Percentiles rank a stretch among this genome's conserved stretches.
phyloP scores from a whole-genome alignment of 2,329 filamentous ascomycete species.

The Pseudogymnoascus sp. region DNA sequence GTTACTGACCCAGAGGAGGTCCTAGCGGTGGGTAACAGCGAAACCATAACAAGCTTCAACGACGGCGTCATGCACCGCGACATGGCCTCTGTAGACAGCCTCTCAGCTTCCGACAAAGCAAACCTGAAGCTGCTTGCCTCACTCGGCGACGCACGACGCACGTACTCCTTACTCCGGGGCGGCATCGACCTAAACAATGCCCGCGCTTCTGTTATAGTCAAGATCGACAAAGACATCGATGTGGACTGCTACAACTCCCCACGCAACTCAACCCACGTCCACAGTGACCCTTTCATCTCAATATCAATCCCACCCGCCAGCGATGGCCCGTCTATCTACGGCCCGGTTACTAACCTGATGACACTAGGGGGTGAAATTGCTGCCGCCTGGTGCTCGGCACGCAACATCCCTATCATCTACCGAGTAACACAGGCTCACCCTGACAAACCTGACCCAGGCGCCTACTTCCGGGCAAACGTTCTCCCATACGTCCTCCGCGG shows the following conservation, averaged over 20 bases:
- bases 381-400: conserved; percentile 52
- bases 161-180: conserved; percentile 40
- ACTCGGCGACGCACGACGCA: conserved; percentile 36
- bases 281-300: not conserved
- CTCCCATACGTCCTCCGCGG: conserved; percentile 15
- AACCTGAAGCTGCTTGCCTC: conserved; percentile 43
- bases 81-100: conserved; percentile 24
- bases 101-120: conserved; percentile 37
- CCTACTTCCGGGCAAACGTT: conserved; percentile 20
- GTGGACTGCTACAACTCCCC: not conserved
- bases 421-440: conserved; percentile 29
- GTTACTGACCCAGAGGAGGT: not conserved
- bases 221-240: conserved; percentile 29
- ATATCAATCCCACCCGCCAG: not conserved
- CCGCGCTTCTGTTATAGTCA: conserved; percentile 37
- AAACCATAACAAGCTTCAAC: not conserved
- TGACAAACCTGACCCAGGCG: conserved; percentile 19
- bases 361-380: conserved; percentile 54
- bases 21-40: not conserved
- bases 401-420: conserved; percentile 53
- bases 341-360: conserved; percentile 46
- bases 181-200: conserved; percentile 43
- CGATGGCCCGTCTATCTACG: conserved; percentile 11
- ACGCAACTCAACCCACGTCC: conserved; percentile 1
- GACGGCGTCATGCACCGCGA: conserved; percentile 3